Evolutionary conservation across 2,329 filamentous ascomycete species (phyloP).

Genomic region (Pseudogymnoascus sp.): DNA sequence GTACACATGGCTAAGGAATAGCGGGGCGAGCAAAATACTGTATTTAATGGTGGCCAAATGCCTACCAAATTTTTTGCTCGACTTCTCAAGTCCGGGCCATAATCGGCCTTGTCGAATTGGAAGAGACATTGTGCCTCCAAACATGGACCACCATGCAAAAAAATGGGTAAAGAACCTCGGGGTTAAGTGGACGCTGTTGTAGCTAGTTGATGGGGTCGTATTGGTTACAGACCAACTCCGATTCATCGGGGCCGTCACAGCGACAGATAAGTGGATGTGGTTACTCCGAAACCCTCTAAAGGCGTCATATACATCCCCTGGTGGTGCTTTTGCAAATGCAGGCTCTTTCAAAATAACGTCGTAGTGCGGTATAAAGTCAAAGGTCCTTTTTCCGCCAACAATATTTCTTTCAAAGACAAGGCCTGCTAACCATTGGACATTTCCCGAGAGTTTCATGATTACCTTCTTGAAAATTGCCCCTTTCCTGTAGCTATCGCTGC

Average conservation of each 20-base stretch:
- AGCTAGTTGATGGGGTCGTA: conserved; percentile 71
- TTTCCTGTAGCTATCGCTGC: conserved; percentile 53
- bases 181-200: conserved; percentile 91
- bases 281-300: conserved; percentile 93
- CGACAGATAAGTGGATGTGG: conserved; percentile 91
- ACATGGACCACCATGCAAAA: conserved; percentile 95
- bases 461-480: conserved; percentile 95
- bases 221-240: conserved; percentile 77
- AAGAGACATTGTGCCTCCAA: conserved; percentile 87
- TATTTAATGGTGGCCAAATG: conserved; percentile 99
- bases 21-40: conserved; percentile 79
- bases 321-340: conserved; percentile 52
- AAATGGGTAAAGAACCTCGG: conserved; percentile 98
- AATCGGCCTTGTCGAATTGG: conserved; percentile 86
- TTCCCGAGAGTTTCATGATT: conserved; percentile 95
- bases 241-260: conserved; percentile 77
- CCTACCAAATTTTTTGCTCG: conserved; percentile 95
- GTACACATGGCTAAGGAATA: conserved; percentile 95
- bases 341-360: conserved; percentile 80
- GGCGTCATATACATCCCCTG: conserved; percentile 70
- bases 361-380: conserved; percentile 88
- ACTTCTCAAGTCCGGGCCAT: conserved; percentile 90
- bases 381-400: conserved; percentile 63
- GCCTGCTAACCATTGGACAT: conserved; percentile 86
- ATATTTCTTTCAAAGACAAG: conserved; percentile 86